Percentiles rank a stretch among this genome's conserved stretches.
Conservation (phyloP, 2,329 filamentous ascomycete species). For the Exophiala phaeomuriformis region DNA sequence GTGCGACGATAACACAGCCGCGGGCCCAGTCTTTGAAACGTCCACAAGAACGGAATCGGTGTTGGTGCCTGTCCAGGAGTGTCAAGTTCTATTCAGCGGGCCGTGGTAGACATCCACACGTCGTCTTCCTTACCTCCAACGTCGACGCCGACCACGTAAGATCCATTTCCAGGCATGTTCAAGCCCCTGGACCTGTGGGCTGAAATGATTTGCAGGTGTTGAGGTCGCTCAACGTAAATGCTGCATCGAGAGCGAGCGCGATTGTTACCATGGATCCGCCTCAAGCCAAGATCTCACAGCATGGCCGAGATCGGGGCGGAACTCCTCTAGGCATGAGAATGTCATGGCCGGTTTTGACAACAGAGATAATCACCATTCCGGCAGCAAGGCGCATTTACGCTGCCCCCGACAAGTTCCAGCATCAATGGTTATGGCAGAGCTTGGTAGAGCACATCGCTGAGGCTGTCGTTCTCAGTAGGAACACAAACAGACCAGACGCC, state of each 20-base stretch:
- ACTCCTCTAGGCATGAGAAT: neutral
- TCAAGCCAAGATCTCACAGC: neutral
- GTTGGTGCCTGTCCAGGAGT: conserved; percentile 11
- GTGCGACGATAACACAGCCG: conserved; percentile 30
- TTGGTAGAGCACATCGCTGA: too few species aligned
- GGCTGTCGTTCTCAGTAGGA: too few species aligned
- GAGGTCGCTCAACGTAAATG: too few species aligned
- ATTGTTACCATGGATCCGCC: neutral
- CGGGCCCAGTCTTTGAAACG: conserved; percentile 29
- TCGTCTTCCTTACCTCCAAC: conserved; percentile 4
- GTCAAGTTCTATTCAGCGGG: neutral
- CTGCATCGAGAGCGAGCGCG: too few species aligned
- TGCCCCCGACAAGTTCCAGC: too few species aligned
- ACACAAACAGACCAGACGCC: too few species aligned
- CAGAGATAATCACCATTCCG: too few species aligned
- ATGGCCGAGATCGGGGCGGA: neutral
- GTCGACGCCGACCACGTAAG: conserved; percentile 5
- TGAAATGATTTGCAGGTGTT: too few species aligned
- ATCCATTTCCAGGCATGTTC: neutral
- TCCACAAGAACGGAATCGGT: conserved; percentile 20
- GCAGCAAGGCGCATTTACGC: too few species aligned
- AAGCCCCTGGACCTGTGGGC: neutral
- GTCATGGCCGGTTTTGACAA: too few species aligned
- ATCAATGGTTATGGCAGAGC: too few species aligned
- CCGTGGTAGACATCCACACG: neutral